Base-by-base conservation (phyloP, 352 stramenopile species). In the Phytophthora agathidicida region DNA sequence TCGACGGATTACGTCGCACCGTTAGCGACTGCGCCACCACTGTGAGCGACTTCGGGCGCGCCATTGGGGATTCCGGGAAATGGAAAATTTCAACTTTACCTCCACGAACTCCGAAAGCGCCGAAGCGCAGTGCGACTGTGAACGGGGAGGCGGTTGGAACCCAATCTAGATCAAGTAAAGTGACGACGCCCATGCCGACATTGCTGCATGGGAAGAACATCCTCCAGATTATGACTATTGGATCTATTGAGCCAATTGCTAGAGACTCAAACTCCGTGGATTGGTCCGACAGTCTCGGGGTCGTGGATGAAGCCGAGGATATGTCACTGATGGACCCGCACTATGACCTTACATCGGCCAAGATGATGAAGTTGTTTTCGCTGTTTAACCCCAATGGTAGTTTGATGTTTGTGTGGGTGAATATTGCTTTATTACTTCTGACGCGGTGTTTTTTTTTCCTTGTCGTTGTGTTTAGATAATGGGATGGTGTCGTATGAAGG, bases 281-380 rank as follows among this genome's bases (percentile, higher is more conserved):
- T 44, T 92, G 80, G 83, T 89, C 77, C 13, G 77, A 89, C 20
- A 72, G 63, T 67, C 47, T 71, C 3, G 65, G 59, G 5, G 33
- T 26, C 4, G 60, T 67, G 20, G 64, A 68, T 16, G 54, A 72
- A 37, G 46, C 37, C 3, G 82, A 89, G 1, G 66, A 91, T 37
- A 57, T 83, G 24, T 78, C 79, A 30, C 66, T 95, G 14, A 89
- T 93, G 81, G 86, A 95, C 36, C 83, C 86, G 32, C 90, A 91
- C 57, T 95, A 92, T 47, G 86, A 95, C 27, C 80, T 95, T 26
- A 95, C 82, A 27, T 86, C 75, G 6, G 73, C 73, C 33, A 86
- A 78, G 46, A 76, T 93, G 30, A 75, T 65, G 11, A 83, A 86
- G 17, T 55, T 93, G 31, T 93, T 93, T 27, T 75, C 71, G 10